Conservation (phyloP, 257 asterid species). For the Solanum clarkiae region DNA sequence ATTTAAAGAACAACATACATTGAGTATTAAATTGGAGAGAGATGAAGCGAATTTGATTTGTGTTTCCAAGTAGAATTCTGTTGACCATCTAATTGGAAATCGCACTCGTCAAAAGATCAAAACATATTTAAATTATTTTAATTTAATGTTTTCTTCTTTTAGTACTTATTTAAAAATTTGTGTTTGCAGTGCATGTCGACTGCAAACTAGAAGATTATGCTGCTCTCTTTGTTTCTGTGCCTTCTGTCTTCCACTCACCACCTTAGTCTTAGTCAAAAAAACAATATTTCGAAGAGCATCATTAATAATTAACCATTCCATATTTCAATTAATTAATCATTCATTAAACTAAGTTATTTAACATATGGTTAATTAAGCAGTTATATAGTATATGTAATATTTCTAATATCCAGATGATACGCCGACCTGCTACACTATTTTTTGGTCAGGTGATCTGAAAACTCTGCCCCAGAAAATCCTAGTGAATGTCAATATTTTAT, state of each 20-base stretch:
- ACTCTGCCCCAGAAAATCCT: not conserved
- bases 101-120: constrained; percentile 47
- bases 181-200: constrained; percentile 37
- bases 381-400: not conserved
- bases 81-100: constrained; percentile 71
- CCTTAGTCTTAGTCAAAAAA: constrained; percentile 33
- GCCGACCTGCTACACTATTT: not conserved
- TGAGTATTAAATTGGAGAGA: constrained; percentile 8
- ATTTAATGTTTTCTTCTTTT: not conserved
- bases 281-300: constrained; percentile 25
- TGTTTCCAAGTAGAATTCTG: constrained; percentile 55
- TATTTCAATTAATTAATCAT: not conserved
- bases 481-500: not conserved
- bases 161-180: constrained; percentile 4
- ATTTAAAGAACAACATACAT: not conserved
- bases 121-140: not conserved
- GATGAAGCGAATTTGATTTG: constrained; percentile 37
- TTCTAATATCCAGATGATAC: not conserved
- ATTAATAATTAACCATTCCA: not conserved
- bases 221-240: constrained; percentile 67
- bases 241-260: constrained; percentile 69
- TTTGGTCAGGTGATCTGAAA: not conserved
- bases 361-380: not conserved
- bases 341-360: not conserved
- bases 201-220: constrained; percentile 11